A percentile compares a stretch with the other conserved stretches of the same genome.
Conservation (phyloP, 2,329 filamentous ascomycete species). For the Phyllosticta citribraziliensis region DNA sequence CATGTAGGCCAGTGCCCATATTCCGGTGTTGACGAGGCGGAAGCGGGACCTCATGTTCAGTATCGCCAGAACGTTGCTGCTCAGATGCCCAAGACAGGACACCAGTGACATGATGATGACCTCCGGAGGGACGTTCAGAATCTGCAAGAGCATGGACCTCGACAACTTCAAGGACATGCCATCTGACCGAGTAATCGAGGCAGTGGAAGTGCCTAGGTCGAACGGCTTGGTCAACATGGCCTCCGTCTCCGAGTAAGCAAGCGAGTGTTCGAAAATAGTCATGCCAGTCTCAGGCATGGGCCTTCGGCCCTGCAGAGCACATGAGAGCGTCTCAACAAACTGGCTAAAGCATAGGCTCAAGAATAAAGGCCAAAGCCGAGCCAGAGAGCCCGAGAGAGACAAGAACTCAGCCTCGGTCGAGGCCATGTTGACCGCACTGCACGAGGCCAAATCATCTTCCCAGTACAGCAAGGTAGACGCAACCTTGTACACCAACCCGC, state of each 20-base stretch:
- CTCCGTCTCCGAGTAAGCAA: slow-evolving; percentile 93
- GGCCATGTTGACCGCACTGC: slow-evolving; percentile 62
- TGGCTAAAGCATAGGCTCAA: slow-evolving; percentile 62
- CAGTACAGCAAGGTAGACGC: slow-evolving; percentile 65
- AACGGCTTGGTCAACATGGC: slow-evolving; percentile 74
- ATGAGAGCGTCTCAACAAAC: slow-evolving; percentile 80
- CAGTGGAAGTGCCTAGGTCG: slow-evolving; percentile 45
- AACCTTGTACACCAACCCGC: slow-evolving; percentile 59
- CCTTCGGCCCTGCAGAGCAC: slow-evolving; percentile 73
- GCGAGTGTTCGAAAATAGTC: slow-evolving; percentile 91
- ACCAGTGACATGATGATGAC: slow-evolving; percentile 77
- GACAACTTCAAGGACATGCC: slow-evolving; percentile 32
- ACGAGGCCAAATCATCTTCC: slow-evolving; percentile 64
- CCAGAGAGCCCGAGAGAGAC: slow-evolving; percentile 66
- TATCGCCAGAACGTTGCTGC: slow-evolving; percentile 72
- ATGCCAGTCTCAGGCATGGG: slow-evolving; percentile 83
- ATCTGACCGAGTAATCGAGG: slow-evolving; percentile 31
- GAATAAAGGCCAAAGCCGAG: slow-evolving; percentile 66
- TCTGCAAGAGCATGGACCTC: slow-evolving; percentile 59
- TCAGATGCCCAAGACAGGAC: slow-evolving; percentile 81
- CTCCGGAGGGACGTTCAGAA: slow-evolving; percentile 82
- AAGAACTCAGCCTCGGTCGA: slow-evolving; percentile 37
- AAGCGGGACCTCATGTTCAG: slow-evolving; percentile 69
- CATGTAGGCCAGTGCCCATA: slow-evolving; percentile 92
- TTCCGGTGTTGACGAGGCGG: slow-evolving; percentile 74